Evolutionary conservation across 768 basidiomycete genomes (phyloP), one percentile per base, ranked within the genome.

Genomic region (Boletales sp.): DNA sequence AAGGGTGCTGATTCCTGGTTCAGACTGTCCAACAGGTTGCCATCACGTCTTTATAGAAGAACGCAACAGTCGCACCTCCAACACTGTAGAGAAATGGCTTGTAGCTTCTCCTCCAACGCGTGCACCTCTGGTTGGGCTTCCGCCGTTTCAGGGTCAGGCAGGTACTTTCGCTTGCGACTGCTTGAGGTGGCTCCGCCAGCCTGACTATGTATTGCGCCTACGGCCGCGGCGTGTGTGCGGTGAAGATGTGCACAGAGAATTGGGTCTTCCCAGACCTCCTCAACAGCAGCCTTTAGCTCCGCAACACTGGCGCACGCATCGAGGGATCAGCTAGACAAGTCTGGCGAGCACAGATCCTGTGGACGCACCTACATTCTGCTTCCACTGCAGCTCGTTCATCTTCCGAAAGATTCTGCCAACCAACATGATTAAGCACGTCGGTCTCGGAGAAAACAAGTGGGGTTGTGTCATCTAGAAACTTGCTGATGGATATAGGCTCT

Each of bases 1-100:
- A 88, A 89, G 17, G 77, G 65, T 0, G 77, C 77, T 11, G 86
- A 72, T 48, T 80, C 79, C 49, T 72, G 58, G 17, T 72, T 67
- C 36, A 84, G 60, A 51, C 85, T 87, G 52, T 30, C 38, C 19
- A 15, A 29, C 24, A 51, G 50, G 34, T 53, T 36, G n/a, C 5
- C 29, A 34, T 51, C 8, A 56, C n/a, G 8, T 38, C 18, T 38
- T 14, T 3, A 21, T 35, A 19, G 10, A 14, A 13, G 34, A 52
- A 47, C 11, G 31, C 21, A 7, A 27, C 8, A 19, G 15, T 67
- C 83, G 53, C 58, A 88, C 87, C 74, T 75, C 79, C 83, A 88
- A 56, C 81, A 77, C 36, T 69, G 74, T 18, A 90, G 72, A 37
- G 76, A 63, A 14, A 82, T 66, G 4, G 59, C 55, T 11, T 82